Conservation (phyloP, 352 stramenopile species). For the Vaucheria bursata region DNA sequence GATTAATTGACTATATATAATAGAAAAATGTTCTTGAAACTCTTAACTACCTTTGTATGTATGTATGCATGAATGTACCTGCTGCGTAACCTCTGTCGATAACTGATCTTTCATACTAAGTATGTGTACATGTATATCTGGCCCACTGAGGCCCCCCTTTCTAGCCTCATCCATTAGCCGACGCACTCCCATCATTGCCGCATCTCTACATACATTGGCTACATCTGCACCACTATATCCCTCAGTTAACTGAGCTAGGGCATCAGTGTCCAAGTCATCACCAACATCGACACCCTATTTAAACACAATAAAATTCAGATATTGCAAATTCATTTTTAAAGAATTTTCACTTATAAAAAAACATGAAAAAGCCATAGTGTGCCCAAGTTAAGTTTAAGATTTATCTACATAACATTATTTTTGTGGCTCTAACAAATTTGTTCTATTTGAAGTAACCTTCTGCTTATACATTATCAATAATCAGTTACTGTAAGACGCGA, state of each 20-base stretch:
- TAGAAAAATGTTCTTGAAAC: too few relatives aligned
- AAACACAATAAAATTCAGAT: slow-evolving; percentile 29
- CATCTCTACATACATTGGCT: slow-evolving; percentile 63
- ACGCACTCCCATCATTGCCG: slow-evolving; percentile 60
- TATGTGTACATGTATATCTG: slow-evolving; percentile 50
- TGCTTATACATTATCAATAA: too few relatives aligned
- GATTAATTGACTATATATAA: too few relatives aligned
- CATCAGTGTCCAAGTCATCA: slow-evolving; percentile 57
- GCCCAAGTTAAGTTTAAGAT: too few relatives aligned
- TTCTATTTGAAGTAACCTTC: too few relatives aligned
- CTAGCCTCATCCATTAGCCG: slow-evolving; percentile 50
- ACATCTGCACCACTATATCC: slow-evolving; percentile 77
- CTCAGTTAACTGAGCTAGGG: slow-evolving; percentile 66
- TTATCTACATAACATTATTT: too few relatives aligned
- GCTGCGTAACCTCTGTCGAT: slow-evolving; percentile 35
- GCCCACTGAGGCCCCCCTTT: slow-evolving; percentile 43
- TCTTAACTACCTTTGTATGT: too few relatives aligned
- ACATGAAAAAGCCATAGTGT: too few relatives aligned
- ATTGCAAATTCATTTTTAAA: slow-evolving; percentile 46
- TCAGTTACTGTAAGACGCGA: too few relatives aligned
- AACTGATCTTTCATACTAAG: slow-evolving; percentile 49
- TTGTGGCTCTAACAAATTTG: too few relatives aligned
- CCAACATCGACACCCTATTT: slow-evolving; percentile 17
- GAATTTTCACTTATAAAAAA: too few relatives aligned
- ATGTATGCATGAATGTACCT: too few relatives aligned